Conservation (phyloP, 2,329 filamentous ascomycete genomes). For the Alternaria metachromatica region DNA sequence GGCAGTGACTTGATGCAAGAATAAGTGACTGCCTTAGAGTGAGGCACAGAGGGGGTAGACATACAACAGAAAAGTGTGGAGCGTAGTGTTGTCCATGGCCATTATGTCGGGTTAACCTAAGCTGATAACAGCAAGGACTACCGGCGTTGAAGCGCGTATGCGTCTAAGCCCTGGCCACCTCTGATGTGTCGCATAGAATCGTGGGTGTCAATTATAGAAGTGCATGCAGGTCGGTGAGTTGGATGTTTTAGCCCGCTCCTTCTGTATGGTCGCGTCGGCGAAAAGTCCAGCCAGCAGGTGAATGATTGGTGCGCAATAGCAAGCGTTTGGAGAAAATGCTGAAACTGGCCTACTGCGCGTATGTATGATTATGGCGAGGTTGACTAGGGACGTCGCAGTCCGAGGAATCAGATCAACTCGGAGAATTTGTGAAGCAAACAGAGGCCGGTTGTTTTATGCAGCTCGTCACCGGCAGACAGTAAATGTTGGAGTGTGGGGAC, state of each 20-base stretch:
- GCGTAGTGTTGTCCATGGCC: conserved; percentile 60
- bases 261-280: conserved; percentile 30
- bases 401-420: conserved; percentile 22
- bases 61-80: conserved; percentile 66
- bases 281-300: conserved; percentile 19
- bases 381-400: conserved; percentile 34
- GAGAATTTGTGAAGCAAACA: conserved; percentile 24
- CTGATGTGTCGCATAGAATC: conserved; percentile 23
- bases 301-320: conserved; percentile 29
- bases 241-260: conserved; percentile 32
- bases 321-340: conserved; percentile 31
- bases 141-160: conserved; percentile 33
- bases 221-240: conserved; percentile 31
- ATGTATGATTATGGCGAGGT: conserved; percentile 38
- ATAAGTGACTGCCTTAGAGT: conserved; percentile 29
- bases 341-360: conserved; percentile 35
- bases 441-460: conserved; percentile 32
- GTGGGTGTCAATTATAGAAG: conserved; percentile 41
- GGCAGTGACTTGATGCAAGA: conserved; percentile 40
- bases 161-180: conserved; percentile 31
- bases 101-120: conserved; percentile 31
- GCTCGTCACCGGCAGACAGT: conserved; percentile 16
- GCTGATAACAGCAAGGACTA: conserved; percentile 37
- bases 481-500: conserved; percentile 17
- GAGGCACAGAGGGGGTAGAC: conserved; percentile 28